Conservation (phyloP, 352 stramenopile genomes). For the Phytophthora citricola region DNA sequence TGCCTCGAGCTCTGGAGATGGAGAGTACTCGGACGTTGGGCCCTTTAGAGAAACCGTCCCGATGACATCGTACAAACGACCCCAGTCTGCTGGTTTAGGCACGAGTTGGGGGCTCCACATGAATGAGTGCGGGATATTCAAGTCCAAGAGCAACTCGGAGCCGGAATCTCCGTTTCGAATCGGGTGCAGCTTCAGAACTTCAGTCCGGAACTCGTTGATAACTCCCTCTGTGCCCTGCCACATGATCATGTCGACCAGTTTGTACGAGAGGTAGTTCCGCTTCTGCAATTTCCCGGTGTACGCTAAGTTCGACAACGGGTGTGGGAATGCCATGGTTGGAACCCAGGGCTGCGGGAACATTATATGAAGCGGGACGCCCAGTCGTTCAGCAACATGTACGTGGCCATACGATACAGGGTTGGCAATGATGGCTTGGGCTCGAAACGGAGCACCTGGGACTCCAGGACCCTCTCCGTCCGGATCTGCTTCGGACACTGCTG, state of each 20-base stretch:
- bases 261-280: constrained; percentile 61
- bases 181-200: constrained; percentile 54
- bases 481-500: constrained; percentile 75
- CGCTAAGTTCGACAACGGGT: constrained; percentile 83
- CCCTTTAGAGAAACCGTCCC: constrained; percentile 57
- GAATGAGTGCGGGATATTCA: constrained; percentile 67
- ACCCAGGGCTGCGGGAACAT: constrained; percentile 93
- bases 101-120: constrained; percentile 70
- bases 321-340: constrained; percentile 86
- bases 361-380: constrained; percentile 93
- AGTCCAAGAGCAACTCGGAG: constrained; percentile 49
- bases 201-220: constrained; percentile 65
- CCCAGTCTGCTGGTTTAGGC: constrained; percentile 65
- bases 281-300: constrained; percentile 68
- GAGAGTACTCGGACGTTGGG: constrained; percentile 30
- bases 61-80: constrained; percentile 53
- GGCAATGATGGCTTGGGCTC: constrained; percentile 93
- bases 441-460: constrained; percentile 61
- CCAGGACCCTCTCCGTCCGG: constrained; percentile 60
- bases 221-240: constrained; percentile 58
- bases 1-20: constrained; percentile 21
- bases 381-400: constrained; percentile 92
- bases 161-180: constrained; percentile 46
- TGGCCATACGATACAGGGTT: constrained; percentile 93
- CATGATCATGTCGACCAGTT: constrained; percentile 58